Conservation (phyloP, 257 asterid species). For the Solanum ossicruentum region DNA sequence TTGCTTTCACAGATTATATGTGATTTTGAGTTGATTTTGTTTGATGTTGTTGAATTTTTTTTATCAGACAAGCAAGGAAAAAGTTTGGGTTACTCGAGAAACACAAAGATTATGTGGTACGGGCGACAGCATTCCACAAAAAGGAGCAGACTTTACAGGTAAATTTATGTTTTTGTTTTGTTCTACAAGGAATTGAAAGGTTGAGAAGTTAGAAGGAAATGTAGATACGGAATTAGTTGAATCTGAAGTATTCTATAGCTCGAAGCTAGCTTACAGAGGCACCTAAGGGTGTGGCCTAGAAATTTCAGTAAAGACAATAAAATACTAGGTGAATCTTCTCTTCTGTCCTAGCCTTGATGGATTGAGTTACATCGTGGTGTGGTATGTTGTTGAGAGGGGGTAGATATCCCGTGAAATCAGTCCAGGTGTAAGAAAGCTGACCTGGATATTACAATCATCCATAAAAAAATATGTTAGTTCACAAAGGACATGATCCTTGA, state of each 20-base stretch:
- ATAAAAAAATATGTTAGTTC: too few species aligned
- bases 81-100: slow-evolving; percentile 78
- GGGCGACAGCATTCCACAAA: slow-evolving; percentile 56
- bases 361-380: too few species aligned
- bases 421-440: too few species aligned
- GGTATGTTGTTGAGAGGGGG: too few species aligned
- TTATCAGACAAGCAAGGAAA: slow-evolving; percentile 41
- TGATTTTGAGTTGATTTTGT: background rate
- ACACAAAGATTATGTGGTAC: slow-evolving; percentile 79
- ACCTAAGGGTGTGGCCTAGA: too few species aligned
- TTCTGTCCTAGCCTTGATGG: too few species aligned
- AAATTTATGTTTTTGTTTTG: background rate
- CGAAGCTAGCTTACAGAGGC: background rate
- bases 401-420: too few species aligned
- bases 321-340: too few species aligned
- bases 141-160: slow-evolving; percentile 69
- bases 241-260: background rate
- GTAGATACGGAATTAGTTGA: background rate
- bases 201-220: background rate
- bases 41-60: background rate
- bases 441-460: too few species aligned
- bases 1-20: background rate
- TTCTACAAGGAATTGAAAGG: background rate
- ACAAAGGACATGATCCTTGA: background rate
- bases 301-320: too few species aligned